A percentile compares a stretch with the other conserved stretches of the same genome.
These are phyloP conservation scores for Groenewaldozyma auringiensis DNA, from an alignment of 1,139 yeast species.

Conservation along the genomic window DNA sequence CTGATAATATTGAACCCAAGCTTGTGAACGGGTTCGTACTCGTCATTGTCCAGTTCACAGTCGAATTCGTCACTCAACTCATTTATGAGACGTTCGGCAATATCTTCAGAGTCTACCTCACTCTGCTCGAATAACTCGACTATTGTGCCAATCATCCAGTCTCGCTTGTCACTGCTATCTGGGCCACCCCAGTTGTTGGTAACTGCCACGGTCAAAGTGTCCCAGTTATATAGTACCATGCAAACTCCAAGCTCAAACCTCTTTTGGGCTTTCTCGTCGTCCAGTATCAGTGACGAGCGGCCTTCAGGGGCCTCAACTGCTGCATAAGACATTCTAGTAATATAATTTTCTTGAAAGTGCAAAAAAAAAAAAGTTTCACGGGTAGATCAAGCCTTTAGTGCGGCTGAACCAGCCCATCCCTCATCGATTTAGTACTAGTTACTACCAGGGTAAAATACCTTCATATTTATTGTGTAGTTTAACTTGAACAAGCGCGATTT, in stretches of 20 bases:
- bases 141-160: conserved; percentile 83
- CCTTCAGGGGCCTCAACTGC: conserved; percentile 18
- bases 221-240: conserved; percentile 85
- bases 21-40: conserved; percentile 78
- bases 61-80: conserved; percentile 96
- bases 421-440: not conserved
- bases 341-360: too few relatives aligned
- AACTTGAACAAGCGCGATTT: too few relatives aligned
- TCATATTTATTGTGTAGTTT: too few relatives aligned
- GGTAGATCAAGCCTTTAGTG: not conserved
- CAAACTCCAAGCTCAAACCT: conserved; percentile 92
- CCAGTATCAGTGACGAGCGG: conserved; percentile 41
- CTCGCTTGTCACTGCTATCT: conserved; percentile 81
- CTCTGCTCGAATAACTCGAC: conserved; percentile 59
- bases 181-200: conserved; percentile 97
- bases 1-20: conserved; percentile 61
- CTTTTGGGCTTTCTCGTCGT: conserved; percentile 62
- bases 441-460: too few relatives aligned
- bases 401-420: not conserved
- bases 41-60: conserved; percentile 47
- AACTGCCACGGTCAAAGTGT: conserved; percentile 82
- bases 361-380: not conserved
- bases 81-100: conserved; percentile 77
- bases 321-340: conserved; percentile 7
- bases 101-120: conserved; percentile 61